phyloP scores from a whole-genome alignment of 208 protist species.

The Crithidia expoeki region DNA sequence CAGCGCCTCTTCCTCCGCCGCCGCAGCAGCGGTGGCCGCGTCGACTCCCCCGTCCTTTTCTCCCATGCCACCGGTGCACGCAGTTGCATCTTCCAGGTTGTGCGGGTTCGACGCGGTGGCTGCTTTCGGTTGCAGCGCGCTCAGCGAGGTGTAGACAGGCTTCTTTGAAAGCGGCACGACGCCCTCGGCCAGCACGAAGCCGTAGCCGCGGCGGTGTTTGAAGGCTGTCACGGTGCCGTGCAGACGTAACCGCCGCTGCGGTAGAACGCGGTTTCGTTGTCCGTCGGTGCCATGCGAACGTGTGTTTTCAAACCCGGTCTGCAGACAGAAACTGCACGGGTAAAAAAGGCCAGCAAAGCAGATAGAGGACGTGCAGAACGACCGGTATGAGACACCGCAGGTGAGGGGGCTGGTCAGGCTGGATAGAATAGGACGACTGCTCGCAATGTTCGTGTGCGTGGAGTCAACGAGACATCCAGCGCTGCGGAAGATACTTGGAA shows the following conservation, averaged over 20 bases:
- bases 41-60: not conserved
- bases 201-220: slow-evolving; percentile 86
- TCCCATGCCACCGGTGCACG: too few relatives aligned
- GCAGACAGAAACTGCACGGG: not conserved
- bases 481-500: not conserved
- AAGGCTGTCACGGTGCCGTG: slow-evolving; percentile 80
- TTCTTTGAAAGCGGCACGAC: slow-evolving; percentile 13
- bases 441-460: too few relatives aligned
- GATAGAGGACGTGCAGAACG: slow-evolving; percentile 3
- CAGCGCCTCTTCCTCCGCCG: not conserved
- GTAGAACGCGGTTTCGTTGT: too few relatives aligned
- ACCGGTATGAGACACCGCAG: not conserved
- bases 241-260: slow-evolving; percentile 38
- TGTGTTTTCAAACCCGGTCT: too few relatives aligned
- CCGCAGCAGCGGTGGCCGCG: not conserved
- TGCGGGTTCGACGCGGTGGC: too few relatives aligned
- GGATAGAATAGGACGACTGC: not conserved
- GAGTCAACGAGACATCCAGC: not conserved
- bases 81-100: too few relatives aligned
- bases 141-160: slow-evolving; percentile 6
- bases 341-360: not conserved
- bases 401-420: not conserved
- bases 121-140: slow-evolving; percentile 1
- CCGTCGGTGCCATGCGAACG: too few relatives aligned
- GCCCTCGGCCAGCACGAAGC: slow-evolving; percentile 73